A percentile compares a stretch with the other conserved stretches of the same genome.
Conservation (phyloP, 805 yeast species). For the Wickerhamiella parazyma region DNA sequence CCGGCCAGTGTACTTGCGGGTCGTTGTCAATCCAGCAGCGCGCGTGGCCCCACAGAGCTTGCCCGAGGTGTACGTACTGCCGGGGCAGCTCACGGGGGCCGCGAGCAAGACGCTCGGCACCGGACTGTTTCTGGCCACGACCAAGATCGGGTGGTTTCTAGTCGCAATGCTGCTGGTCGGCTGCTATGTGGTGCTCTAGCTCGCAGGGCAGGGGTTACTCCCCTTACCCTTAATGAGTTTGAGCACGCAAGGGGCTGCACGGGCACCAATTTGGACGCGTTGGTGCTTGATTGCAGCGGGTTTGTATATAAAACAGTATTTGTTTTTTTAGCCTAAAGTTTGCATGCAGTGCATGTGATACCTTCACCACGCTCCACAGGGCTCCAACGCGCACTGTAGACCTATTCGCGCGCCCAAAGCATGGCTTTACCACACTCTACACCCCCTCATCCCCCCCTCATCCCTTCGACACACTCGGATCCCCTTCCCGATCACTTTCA, state of each 20-base stretch:
- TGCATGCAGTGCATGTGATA: too few species aligned
- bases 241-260: neutral
- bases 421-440: too few species aligned
- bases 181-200: neutral
- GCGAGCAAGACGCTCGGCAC: neutral
- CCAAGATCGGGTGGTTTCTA: slow-evolving; percentile 6
- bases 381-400: too few species aligned
- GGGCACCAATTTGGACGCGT: too few species aligned
- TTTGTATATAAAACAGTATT: too few species aligned
- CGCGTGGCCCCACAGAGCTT: neutral
- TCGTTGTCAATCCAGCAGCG: slow-evolving; percentile 31
- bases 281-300: too few species aligned
- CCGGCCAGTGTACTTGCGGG: slow-evolving; percentile 51
- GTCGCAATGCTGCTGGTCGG: neutral
- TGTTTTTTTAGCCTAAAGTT: too few species aligned
- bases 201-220: too few species aligned
- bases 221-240: neutral
- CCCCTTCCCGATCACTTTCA: neutral
- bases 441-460: too few species aligned
- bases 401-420: too few species aligned
- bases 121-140: slow-evolving; percentile 4
- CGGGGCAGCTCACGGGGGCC: neutral
- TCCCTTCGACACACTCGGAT: too few species aligned
- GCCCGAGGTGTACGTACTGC: neutral
- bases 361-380: too few species aligned